These are phyloP conservation scores for Aethionema arabicum DNA, from an alignment of 345 rosid species.

Conservation along the genomic window DNA sequence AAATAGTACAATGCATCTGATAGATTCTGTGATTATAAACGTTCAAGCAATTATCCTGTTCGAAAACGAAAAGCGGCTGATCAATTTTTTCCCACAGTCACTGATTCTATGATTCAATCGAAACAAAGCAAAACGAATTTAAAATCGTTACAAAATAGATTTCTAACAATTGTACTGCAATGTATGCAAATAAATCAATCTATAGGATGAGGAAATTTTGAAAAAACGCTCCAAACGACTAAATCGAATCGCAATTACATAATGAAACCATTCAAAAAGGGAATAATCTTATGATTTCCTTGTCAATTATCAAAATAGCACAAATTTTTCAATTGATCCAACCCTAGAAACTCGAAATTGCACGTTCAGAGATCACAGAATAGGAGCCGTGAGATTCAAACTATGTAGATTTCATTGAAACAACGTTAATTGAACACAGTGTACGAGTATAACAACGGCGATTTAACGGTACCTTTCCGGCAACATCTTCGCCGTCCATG, in stretches of 20 bases:
- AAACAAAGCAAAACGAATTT: neutral
- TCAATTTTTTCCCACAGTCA: neutral
- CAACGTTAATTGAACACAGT: neutral
- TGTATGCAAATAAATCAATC: constrained; percentile 6
- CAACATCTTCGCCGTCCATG: constrained; percentile 30
- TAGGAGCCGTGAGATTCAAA: neutral
- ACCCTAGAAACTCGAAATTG: neutral
- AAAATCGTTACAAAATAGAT: neutral
- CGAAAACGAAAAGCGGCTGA: too few relatives aligned
- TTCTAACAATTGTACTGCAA: constrained; percentile 1
- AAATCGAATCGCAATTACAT: neutral
- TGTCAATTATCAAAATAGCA: constrained; percentile 9
- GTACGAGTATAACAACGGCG: neutral
- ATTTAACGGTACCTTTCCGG: constrained; percentile 30
- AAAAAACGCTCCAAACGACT: too few relatives aligned
- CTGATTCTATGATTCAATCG: neutral
- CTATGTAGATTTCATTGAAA: too few relatives aligned
- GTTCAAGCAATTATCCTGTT: too few relatives aligned
- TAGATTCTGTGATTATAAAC: neutral
- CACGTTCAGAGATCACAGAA: constrained; percentile 14
- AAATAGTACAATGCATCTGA: constrained; percentile 3
- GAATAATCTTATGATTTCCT: neutral
- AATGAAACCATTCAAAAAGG: neutral
- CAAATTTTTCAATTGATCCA: neutral
- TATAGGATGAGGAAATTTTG: too few relatives aligned